A percentile compares a stretch with the other conserved stretches of the same genome.
Conservation (phyloP, 129 eudicot genomes). For the Dittrichia graveolens region DNA sequence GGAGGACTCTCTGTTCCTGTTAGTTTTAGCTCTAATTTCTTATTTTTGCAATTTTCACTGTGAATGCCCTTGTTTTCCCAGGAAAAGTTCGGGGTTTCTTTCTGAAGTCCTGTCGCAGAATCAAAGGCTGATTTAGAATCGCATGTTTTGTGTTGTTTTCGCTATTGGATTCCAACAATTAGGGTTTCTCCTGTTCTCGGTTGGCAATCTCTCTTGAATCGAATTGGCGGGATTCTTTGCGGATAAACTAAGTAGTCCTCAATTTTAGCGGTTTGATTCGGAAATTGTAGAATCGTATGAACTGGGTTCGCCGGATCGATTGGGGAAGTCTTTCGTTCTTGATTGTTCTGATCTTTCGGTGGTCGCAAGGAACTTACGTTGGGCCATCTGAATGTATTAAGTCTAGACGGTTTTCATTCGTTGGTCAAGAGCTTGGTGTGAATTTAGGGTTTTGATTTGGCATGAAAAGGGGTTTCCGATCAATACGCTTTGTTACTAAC, state of each 20-base stretch:
- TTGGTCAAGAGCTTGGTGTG: neutral
- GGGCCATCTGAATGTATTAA: slow-evolving; percentile 2
- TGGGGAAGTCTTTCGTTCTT: neutral
- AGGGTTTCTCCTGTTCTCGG: slow-evolving; percentile 28
- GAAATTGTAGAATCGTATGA: neutral
- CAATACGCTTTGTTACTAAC: neutral
- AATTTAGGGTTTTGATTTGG: slow-evolving; percentile 43
- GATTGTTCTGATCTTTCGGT: neutral
- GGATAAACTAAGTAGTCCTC: neutral
- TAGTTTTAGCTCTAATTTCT: neutral
- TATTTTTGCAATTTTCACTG: neutral
- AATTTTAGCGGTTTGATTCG: slow-evolving; percentile 9
- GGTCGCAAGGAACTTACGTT: neutral
- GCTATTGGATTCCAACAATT: slow-evolving; percentile 12
- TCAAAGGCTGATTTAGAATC: slow-evolving; percentile 3
- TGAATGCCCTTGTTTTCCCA: slow-evolving; percentile 7
- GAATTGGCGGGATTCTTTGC: slow-evolving; percentile 5
- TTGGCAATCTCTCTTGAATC: slow-evolving; percentile 6
- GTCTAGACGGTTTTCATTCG: neutral
- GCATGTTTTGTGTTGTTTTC: neutral
- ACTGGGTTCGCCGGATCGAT: neutral
- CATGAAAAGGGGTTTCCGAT: neutral
- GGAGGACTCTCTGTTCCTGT: slow-evolving; percentile 11
- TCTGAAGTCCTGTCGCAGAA: neutral
- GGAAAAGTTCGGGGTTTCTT: neutral